A percentile compares a stretch with the other conserved stretches of the same genome.
Conservation (phyloP, 495 filamentous ascomycete genomes). For the Lasiosphaeriaceae sp. region DNA sequence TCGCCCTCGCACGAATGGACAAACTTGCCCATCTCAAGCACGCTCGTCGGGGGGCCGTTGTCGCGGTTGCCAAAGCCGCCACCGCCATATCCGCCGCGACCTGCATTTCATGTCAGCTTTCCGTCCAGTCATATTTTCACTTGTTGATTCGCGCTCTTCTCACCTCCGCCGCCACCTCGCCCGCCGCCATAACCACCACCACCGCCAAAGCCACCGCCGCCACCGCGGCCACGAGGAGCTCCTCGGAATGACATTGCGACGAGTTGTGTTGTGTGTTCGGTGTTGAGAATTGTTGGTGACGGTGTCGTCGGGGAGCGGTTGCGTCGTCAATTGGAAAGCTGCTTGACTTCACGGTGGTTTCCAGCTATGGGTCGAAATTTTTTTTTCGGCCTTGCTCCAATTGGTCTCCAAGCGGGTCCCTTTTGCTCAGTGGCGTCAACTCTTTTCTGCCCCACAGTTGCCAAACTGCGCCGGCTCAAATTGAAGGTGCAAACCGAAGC, state of each 20-base stretch:
- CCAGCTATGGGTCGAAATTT: conserved; percentile 5
- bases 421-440: conserved; percentile 12
- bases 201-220: conserved; percentile 23
- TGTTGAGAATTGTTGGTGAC: neutral
- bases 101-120: conserved; percentile 20
- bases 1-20: conserved; percentile 94
- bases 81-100: conserved; percentile 49
- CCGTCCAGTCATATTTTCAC: neutral
- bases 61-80: conserved; percentile 31
- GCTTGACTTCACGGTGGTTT: neutral
- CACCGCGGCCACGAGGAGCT: conserved; percentile 26
- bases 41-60: conserved; percentile 49
- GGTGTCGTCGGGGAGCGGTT: neutral
- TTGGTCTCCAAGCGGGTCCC: neutral
- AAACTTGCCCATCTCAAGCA: conserved; percentile 83
- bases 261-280: neutral
- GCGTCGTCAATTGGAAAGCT: neutral
- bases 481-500: too few relatives aligned
- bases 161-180: conserved; percentile 20
- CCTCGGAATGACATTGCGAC: conserved; percentile 29
- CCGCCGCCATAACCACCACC: conserved; percentile 3
- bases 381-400: neutral
- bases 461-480: neutral
- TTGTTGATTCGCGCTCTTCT: neutral
- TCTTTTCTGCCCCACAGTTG: conserved; percentile 3